These are phyloP conservation scores for Pseudogymnoascus verrucosus DNA, from an alignment of 2,329 filamentous ascomycete species.

Conservation along the genomic window DNA sequence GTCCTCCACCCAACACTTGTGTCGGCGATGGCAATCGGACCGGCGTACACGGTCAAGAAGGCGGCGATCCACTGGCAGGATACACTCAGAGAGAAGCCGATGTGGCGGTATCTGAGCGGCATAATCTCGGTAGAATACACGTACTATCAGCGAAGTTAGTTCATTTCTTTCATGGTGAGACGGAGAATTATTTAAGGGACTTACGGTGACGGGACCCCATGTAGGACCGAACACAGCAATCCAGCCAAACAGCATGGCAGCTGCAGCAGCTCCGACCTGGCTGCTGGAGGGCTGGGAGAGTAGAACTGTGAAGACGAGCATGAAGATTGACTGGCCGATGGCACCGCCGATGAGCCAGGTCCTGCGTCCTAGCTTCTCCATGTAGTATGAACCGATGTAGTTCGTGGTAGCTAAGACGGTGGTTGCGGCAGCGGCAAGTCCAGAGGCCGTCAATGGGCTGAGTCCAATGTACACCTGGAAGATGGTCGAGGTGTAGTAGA, in stretches of 20 bases:
- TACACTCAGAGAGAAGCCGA: conserved; percentile 26
- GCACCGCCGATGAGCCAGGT: conserved; percentile 25
- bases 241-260: conserved; percentile 28
- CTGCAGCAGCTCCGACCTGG: conserved; percentile 21
- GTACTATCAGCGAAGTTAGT: conserved; percentile 17
- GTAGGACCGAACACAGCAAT: conserved; percentile 27
- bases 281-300: background rate
- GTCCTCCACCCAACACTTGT: conserved; percentile 27
- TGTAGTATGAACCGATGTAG: conserved; percentile 21
- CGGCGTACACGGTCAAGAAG: conserved; percentile 30
- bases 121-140: conserved; percentile 29
- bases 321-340: conserved; percentile 23
- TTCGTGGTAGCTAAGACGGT: background rate
- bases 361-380: conserved; percentile 24
- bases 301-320: conserved; percentile 25
- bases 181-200: background rate
- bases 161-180: background rate
- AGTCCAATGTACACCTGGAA: conserved; percentile 13
- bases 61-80: conserved; percentile 30
- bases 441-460: conserved; percentile 6
- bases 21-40: conserved; percentile 27
- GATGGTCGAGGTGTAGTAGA: conserved; percentile 14
- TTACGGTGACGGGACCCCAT: conserved; percentile 23
- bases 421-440: conserved; percentile 9
- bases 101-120: conserved; percentile 30